These are phyloP conservation scores for Hanseniaspora nectarophila DNA, from an alignment of 805 yeast species.

Conservation along the genomic window DNA sequence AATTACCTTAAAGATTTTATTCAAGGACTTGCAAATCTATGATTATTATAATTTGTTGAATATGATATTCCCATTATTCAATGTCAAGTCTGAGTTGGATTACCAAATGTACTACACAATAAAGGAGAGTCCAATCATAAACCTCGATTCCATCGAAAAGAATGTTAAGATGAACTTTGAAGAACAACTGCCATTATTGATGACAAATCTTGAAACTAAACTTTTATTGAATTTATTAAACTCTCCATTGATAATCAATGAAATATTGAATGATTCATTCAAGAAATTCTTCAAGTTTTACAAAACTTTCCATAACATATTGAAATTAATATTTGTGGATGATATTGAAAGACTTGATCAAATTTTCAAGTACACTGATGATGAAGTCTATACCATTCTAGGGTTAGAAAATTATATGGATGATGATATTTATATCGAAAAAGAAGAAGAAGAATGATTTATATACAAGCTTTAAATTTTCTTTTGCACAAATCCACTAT, in stretches of 20 bases:
- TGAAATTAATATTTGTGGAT: constrained; percentile 29
- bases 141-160: constrained; percentile 34
- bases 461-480: background rate
- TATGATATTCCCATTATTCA: constrained; percentile 55
- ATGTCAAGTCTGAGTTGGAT: constrained; percentile 42
- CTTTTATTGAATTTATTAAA: constrained; percentile 42
- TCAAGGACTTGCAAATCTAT: constrained; percentile 43
- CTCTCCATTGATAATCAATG: constrained; percentile 51
- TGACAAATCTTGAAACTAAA: constrained; percentile 47
- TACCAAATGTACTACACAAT: constrained; percentile 55
- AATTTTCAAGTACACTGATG: constrained; percentile 23
- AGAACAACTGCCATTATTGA: constrained; percentile 41
- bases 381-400: constrained; percentile 55
- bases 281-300: constrained; percentile 36
- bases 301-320: constrained; percentile 28
- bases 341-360: constrained; percentile 17
- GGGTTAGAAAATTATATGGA: constrained; percentile 43
- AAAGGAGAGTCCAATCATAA: constrained; percentile 41
- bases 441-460: constrained; percentile 18
- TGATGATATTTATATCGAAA: constrained; percentile 14
- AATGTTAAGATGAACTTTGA: constrained; percentile 36
- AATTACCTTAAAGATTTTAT: constrained; percentile 37
- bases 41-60: constrained; percentile 53
- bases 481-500: constrained; percentile 18
- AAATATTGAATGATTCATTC: constrained; percentile 41